These are phyloP conservation scores for Diaporthe velutina DNA, from an alignment of 2,329 filamentous ascomycete genomes.

Conservation along the genomic window DNA sequence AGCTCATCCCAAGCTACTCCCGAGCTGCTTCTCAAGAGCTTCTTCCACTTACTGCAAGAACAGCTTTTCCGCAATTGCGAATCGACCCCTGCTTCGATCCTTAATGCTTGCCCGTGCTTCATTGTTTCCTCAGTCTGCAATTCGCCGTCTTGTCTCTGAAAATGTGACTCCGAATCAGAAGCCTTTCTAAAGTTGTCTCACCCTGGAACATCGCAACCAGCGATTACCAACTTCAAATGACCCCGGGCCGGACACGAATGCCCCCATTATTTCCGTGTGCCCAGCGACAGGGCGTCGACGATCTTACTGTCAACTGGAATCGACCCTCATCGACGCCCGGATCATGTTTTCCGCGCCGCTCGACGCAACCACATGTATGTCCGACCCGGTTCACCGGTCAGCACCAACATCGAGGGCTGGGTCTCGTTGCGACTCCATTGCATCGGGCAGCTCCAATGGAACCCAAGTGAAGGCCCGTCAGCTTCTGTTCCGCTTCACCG, in stretches of 20 bases:
- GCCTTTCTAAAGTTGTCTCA: slow-evolving; percentile 16
- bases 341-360: background rate
- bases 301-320: slow-evolving; percentile 10
- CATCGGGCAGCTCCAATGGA: slow-evolving; percentile 22
- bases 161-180: background rate
- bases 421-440: slow-evolving; percentile 1
- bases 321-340: background rate
- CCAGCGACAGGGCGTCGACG: background rate
- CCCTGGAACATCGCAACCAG: background rate
- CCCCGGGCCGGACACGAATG: background rate
- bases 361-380: slow-evolving; percentile 5
- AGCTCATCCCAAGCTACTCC: slow-evolving; percentile 10
- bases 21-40: background rate
- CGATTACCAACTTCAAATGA: background rate
- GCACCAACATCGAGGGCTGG: background rate
- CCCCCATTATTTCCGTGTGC: slow-evolving; percentile 15
- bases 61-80: too few relatives aligned
- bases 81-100: slow-evolving; percentile 6
- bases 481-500: background rate
- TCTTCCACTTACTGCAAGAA: background rate
- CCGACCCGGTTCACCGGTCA: slow-evolving; percentile 19
- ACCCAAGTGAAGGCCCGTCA: slow-evolving; percentile 14
- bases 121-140: background rate
- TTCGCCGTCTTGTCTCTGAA: slow-evolving; percentile 4
- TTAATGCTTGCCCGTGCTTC: slow-evolving; percentile 1